Evolutionary conservation across 1,284 basidiomycete species (phyloP).

Genomic region (Somion occarium): DNA sequence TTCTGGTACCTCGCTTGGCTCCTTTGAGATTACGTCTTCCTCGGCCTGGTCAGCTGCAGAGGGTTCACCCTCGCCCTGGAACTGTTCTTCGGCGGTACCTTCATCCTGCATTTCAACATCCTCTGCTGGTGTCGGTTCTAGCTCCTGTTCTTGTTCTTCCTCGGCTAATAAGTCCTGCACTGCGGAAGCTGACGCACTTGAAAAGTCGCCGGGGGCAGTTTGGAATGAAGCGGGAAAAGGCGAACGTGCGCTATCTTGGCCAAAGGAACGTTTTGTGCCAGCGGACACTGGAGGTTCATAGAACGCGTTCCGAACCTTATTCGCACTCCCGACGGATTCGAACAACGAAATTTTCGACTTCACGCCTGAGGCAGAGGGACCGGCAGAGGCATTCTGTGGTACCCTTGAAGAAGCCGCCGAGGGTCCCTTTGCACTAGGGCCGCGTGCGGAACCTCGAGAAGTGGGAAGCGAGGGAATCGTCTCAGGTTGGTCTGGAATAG

Average conservation of each 20-base stretch:
- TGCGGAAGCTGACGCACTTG: conserved; percentile 12
- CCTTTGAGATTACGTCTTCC: conserved; percentile 12
- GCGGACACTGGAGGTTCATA: conserved; percentile 42
- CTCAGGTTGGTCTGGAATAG: conserved; percentile 4
- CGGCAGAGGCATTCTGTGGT: conserved; percentile 13
- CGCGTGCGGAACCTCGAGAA: background rate
- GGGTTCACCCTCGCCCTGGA: background rate
- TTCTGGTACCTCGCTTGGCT: background rate
- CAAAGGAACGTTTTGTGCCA: conserved; percentile 15
- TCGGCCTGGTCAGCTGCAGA: conserved; percentile 4
- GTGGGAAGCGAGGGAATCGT: background rate
- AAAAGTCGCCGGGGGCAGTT: background rate
- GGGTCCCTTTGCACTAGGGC: background rate
- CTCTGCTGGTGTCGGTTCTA: conserved; percentile 2
- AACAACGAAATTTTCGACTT: conserved; percentile 35
- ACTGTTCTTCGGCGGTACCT: background rate
- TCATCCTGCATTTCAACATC: conserved; percentile 12
- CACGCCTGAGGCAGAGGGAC: background rate
- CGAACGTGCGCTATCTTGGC: conserved; percentile 13
- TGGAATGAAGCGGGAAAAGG: conserved; percentile 5
- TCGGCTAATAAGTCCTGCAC: conserved; percentile 19
- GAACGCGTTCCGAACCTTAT: conserved; percentile 53
- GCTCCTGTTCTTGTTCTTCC: conserved; percentile 14
- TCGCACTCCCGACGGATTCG: conserved; percentile 39
- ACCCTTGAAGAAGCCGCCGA: background rate